A percentile compares a stretch with the other conserved stretches of the same genome.
phyloP scores from a whole-genome alignment of 805 yeast genomes.

The Pachysolen tannophilus region DNA sequence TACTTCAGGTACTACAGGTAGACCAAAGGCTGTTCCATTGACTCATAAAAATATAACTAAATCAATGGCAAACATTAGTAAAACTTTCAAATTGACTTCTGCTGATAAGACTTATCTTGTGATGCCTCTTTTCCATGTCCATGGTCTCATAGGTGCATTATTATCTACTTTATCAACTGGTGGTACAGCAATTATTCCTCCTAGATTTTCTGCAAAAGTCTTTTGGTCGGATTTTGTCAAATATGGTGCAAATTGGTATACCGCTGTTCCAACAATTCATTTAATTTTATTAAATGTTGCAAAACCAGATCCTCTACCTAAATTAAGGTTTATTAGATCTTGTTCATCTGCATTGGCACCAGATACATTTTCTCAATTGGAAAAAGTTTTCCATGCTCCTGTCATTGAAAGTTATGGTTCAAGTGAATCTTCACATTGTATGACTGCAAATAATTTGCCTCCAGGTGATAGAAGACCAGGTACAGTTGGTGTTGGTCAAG shows the following conservation, averaged over 20 bases:
- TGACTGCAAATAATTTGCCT: constrained; percentile 64
- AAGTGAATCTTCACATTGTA: constrained; percentile 80
- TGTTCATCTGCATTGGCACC: constrained; percentile 71
- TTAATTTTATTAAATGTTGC: constrained; percentile 49
- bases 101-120: constrained; percentile 53
- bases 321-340: constrained; percentile 59
- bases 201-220: constrained; percentile 46
- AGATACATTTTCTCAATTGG: constrained; percentile 49
- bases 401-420: constrained; percentile 74
- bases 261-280: constrained; percentile 75
- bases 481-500: constrained; percentile 57
- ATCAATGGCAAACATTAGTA: constrained; percentile 49
- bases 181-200: constrained; percentile 57
- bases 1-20: constrained; percentile 72
- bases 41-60: constrained; percentile 56
- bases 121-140: constrained; percentile 76
- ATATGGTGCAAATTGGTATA: constrained; percentile 57
- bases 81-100: constrained; percentile 43
- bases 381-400: constrained; percentile 51
- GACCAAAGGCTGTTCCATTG: constrained; percentile 70
- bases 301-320: constrained; percentile 42
- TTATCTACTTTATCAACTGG: constrained; percentile 53
- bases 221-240: constrained; percentile 53
- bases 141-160: constrained; percentile 62
- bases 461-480: constrained; percentile 61